Evolutionary conservation across 768 basidiomycete genomes (phyloP), one percentile per base, ranked within the genome.

Genomic region (Rhodosporidiobolus sp.): DNA sequence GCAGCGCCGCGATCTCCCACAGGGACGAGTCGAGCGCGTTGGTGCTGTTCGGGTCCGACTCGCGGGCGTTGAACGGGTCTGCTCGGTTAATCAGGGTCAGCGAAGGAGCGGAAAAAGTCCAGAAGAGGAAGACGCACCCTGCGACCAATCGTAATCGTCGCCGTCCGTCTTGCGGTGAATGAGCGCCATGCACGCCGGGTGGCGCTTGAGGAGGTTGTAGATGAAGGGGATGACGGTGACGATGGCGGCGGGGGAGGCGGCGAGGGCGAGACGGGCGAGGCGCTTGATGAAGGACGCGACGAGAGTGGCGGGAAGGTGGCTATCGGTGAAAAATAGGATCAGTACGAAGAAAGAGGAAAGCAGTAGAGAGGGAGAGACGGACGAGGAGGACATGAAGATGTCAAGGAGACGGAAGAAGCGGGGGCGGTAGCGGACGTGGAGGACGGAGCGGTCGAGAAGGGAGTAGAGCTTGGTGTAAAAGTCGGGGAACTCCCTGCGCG

Each of bases 241-340:
- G 43, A 96, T 88, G 0, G 90, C 94, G 22, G 94, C 88, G 14
- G 96, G 94, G 0, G 94, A 91, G 0, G 94, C 92, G 43, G 84
- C 83, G 19, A 98, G 85, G 14, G 92, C 89, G 4, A 98, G 84
- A 20, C 91, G 87, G 4, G 93, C 87, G 43, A 99, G 85, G 10
- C 92, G 88, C 81, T 98, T 98, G 78, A 96, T 84, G 81, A 98
- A 98, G 0, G 95, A 93, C 12, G 95, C 95, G 32, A 98, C 85
- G n/a, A 98, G 85, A 3, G 89, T 87, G 1, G 91, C 87, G 4
- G 96, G 93, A 22, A 99, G 84, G 81, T 94, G 92, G 8, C 93
- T 89, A 78, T 26, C 11, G 3, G 38, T 14, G 38, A 43, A 14
- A 43, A 43, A 12, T 1, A 19, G 53, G 48, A 64, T 52, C 38